Base-by-base conservation (phyloP, 1,139 yeast species). In the Suhomyces ambrosiae region DNA sequence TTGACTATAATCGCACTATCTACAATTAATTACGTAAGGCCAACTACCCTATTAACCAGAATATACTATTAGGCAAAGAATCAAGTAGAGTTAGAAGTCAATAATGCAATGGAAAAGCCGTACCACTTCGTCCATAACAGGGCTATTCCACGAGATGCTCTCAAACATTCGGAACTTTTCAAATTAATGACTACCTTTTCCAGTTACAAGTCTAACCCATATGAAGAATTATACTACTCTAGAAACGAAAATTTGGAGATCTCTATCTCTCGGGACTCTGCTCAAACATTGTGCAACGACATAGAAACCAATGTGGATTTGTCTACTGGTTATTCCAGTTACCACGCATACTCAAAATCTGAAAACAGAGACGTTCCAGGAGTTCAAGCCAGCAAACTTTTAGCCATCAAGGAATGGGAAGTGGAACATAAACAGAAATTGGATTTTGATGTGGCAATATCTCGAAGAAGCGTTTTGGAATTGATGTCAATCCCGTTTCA, bases 371-470 rank as follows among this genome's bases (percentile, higher is more conserved):
- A 30, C 8, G 30, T 17, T 9, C 30, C 29, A n/a, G 16, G 17
- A 1, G 25, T 36, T 4, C 30, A 27, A 10, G 24, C 21, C 16
- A 32, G 33, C 14, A 36, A 33, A 17, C 15, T 32, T 4, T 5
- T 36, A 4, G 37, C 42, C 10, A 18, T 32, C 9, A 24, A 14
- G 12, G 19, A 35, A n/a, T 30, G 34, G 26, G 42, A 39, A 14
- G 5, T 7, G 13, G 7, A 17, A 16, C 17, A 35, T 5, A 13
- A 23, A 6, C 8, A 8, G 21, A 32, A 19, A 18, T 23, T 33
- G 3, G 23, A 16, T 5, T 27, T 27, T 2, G 28, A 36, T 23
- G 11, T 39, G 3, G 26, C 36, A 7, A 35, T 32, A 4, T 32
- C 40, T 9, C 24, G 42, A 32, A 23, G 37, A 24, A 30, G 22